Percentiles rank a stretch among this genome's conserved stretches.
phyloP scores from a whole-genome alignment of 1,284 basidiomycete genomes.

The Ustilago tritici region DNA sequence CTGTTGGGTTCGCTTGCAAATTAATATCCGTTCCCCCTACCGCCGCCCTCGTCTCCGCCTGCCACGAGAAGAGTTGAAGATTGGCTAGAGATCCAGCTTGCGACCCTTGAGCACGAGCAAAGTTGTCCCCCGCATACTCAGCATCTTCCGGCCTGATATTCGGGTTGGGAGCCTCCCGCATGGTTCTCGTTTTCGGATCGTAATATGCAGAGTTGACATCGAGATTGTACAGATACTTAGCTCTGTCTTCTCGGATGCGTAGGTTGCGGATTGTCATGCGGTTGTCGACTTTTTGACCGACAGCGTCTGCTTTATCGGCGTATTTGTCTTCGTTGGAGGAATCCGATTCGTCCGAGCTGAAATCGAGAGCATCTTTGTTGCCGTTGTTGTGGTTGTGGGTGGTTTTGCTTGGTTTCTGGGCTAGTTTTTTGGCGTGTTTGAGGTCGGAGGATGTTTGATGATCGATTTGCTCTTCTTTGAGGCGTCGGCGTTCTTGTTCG shows the following conservation, averaged over 20 bases:
- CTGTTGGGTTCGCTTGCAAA: slow-evolving; percentile 95
- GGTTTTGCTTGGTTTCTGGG: slow-evolving; percentile 74
- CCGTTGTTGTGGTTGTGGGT: neutral
- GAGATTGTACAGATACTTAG: slow-evolving; percentile 97
- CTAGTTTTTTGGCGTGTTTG: slow-evolving; percentile 80
- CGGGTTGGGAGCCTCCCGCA: slow-evolving; percentile 93
- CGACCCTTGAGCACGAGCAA: slow-evolving; percentile 82
- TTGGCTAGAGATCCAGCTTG: slow-evolving; percentile 91
- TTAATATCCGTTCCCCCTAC: slow-evolving; percentile 90
- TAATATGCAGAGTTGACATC: slow-evolving; percentile 97
- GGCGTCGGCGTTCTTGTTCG: slow-evolving; percentile 87
- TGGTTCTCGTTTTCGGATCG: slow-evolving; percentile 98
- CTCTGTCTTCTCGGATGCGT: slow-evolving; percentile 98
- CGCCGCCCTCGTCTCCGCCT: slow-evolving; percentile 78
- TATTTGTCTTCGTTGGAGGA: slow-evolving; percentile 74
- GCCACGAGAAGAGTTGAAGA: slow-evolving; percentile 97
- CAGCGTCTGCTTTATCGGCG: slow-evolving; percentile 94
- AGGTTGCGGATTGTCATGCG: slow-evolving; percentile 97
- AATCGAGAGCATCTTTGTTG: slow-evolving; percentile 70
- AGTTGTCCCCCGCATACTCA: slow-evolving; percentile 95
- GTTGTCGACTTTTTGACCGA: slow-evolving; percentile 97
- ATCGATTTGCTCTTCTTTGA: slow-evolving; percentile 96
- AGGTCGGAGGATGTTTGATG: slow-evolving; percentile 77
- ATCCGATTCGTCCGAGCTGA: slow-evolving; percentile 85
- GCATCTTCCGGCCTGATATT: slow-evolving; percentile 85